A percentile compares a stretch with the other conserved stretches of the same genome.
Conservation (phyloP, 805 yeast genomes). For the Hanseniaspora meyeri region DNA sequence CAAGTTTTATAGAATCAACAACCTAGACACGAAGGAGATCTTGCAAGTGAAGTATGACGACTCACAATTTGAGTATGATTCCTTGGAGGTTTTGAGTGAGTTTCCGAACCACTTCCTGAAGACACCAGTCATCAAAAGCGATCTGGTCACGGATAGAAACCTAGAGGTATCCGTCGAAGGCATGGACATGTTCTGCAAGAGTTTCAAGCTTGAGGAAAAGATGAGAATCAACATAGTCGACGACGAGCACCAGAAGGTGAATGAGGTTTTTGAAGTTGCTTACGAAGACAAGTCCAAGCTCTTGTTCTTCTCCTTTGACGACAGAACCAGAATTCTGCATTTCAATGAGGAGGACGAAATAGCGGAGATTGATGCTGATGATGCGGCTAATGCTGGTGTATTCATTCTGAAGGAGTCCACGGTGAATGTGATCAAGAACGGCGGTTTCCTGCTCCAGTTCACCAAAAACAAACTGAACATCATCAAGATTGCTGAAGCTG, state of each 20-base stretch:
- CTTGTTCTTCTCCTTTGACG: not conserved
- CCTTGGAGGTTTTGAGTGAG: not conserved
- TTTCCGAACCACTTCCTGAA: conserved; percentile 4
- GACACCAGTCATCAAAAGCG: not conserved
- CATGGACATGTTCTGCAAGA: not conserved
- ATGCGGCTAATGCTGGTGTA: conserved; percentile 6
- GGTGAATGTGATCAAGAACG: not conserved
- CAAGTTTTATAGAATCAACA: conserved; percentile 10
- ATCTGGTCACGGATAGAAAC: not conserved
- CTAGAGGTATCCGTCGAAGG: not conserved
- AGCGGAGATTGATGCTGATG: conserved; percentile 5
- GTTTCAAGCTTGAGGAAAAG: conserved; percentile 4
- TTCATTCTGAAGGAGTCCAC: conserved; percentile 9
- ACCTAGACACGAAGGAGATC: not conserved
- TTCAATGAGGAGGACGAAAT: conserved; percentile 10
- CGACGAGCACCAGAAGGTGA: not conserved
- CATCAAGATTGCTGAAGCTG: conserved; percentile 3
- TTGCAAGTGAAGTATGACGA: conserved; percentile 6
- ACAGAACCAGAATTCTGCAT: conserved; percentile 7
- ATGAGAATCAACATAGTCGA: conserved; percentile 4
- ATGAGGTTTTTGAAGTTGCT: not conserved
- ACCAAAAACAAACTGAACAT: conserved; percentile 1
- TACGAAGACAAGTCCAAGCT: not conserved
- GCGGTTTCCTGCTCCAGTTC: not conserved
- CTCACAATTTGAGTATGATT: not conserved